phyloP scores from a whole-genome alignment of 371 early-diverging fungal genomes.

The Haplosporangium sp. region DNA sequence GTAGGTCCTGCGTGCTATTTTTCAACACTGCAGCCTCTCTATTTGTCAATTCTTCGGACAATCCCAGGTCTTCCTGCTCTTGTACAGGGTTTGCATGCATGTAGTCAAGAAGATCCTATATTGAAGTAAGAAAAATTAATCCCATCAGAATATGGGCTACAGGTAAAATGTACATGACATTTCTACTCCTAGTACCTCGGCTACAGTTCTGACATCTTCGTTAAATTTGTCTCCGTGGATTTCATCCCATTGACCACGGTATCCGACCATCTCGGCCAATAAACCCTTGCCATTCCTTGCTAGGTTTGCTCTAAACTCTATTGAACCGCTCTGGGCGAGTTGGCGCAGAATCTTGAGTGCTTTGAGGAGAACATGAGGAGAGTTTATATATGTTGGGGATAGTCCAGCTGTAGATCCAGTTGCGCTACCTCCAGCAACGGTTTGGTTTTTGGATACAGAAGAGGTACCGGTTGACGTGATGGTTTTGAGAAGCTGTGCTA shows the following conservation, averaged over 20 bases:
- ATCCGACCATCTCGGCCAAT: constrained; percentile 30
- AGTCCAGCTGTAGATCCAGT: constrained; percentile 3
- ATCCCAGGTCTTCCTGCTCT: constrained; percentile 19
- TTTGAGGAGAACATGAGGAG: constrained; percentile 45
- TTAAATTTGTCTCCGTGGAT: constrained; percentile 50
- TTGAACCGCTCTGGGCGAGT: constrained; percentile 46
- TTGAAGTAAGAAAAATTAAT: not conserved
- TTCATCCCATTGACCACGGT: constrained; percentile 45
- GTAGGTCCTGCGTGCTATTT: constrained; percentile 35
- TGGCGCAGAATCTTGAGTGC: constrained; percentile 53
- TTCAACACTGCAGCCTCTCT: constrained; percentile 32
- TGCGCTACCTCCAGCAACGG: not conserved
- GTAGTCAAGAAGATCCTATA: constrained; percentile 44
- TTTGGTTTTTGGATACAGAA: constrained; percentile 10
- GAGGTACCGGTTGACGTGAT: constrained; percentile 29
- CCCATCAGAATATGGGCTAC: not conserved
- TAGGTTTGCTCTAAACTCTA: constrained; percentile 32
- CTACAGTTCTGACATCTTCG: constrained; percentile 32
- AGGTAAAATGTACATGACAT: no score
- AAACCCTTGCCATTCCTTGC: constrained; percentile 32
- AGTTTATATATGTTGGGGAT: constrained; percentile 22
- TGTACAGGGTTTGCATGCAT: constrained; percentile 54
- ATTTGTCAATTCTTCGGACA: constrained; percentile 3
- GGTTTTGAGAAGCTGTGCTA: constrained; percentile 44
- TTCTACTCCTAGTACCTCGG: constrained; percentile 23